Conservation (phyloP, 306 rosid species). For the Quercus parvula region DNA sequence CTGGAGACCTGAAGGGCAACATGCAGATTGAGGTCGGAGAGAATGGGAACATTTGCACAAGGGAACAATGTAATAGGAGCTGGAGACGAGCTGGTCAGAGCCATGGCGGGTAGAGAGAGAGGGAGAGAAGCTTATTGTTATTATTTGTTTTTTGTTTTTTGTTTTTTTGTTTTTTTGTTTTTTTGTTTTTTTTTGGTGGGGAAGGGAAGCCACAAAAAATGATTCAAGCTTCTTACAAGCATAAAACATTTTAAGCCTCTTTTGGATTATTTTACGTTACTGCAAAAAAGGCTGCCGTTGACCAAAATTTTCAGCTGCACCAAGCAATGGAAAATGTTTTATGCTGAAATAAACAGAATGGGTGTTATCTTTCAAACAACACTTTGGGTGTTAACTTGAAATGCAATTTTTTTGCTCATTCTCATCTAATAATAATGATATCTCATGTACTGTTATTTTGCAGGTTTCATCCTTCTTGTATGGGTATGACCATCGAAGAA, state of each 20-base stretch:
- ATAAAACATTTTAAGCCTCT: no score
- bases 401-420: background rate
- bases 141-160: no score
- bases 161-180: no score
- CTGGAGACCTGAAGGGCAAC: background rate
- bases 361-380: background rate
- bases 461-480: slow-evolving; percentile 72
- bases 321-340: no score
- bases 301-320: no score
- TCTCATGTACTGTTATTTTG: background rate
- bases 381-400: background rate
- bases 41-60: background rate
- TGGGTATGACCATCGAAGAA: slow-evolving; percentile 68
- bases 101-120: background rate
- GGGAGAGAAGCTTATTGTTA: background rate
- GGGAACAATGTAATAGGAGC: slow-evolving; percentile 26
- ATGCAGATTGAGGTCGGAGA: background rate
- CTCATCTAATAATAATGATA: background rate
- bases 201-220: no score
- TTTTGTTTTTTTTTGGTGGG: no score
- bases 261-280: no score
- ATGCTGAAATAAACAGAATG: no score
- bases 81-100: slow-evolving; percentile 38
- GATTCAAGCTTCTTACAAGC: no score
- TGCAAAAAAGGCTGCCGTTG: no score